Base-by-base conservation (phyloP, 2,329 filamentous ascomycete genomes). In the Aspergillus aculeatinus region DNA sequence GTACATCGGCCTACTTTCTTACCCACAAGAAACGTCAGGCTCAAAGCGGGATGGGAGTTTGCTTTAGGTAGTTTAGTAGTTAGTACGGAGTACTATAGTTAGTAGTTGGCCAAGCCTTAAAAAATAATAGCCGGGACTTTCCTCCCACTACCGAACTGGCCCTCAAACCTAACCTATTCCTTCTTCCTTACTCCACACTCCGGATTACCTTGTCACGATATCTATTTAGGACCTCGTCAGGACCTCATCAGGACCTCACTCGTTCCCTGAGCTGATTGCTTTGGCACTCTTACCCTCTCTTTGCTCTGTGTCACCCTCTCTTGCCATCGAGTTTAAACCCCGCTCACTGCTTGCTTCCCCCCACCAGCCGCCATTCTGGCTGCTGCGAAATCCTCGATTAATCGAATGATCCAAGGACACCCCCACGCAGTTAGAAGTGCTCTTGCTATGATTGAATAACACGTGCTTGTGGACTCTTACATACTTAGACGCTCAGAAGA, bases 361-460 rank as follows among this genome's bases (percentile, higher is more conserved):
- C 39, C 16, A n/a, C 39, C 39, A 44, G 6, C 16, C 39, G 39
- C 19, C 16, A 4, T 10, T 21, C 42, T 31, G 33, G 42, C 42
- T 55, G 44, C 19, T 25, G 44, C 27, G 16, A 21, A 47, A 48
- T 21, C 29, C 14, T 19, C 27, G 6, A 16, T 47, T 27, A 14
- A 23, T 55, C 42, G 42, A 35, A 55, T 55, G 53, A 31, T n/a
- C 39, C 14, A 16, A 21, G 42, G 27, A 48, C 21, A 35, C 6
- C 29, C n/a, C 48, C 44, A 48, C 48, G 12, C 27, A 7, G 7
- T 47, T 21, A 55, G 14, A n/a, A 19, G 16, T 5, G n/a, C 65
- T 48, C 61, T 58, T 67, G 68, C 51, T 65, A 72, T 76, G 72
- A 64, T 76, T 72, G 67, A 72, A 77, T 77, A 77, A 76, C 75